These are phyloP conservation scores for Theobroma cacao DNA, from an alignment of 345 rosid species.

Conservation along the genomic window DNA sequence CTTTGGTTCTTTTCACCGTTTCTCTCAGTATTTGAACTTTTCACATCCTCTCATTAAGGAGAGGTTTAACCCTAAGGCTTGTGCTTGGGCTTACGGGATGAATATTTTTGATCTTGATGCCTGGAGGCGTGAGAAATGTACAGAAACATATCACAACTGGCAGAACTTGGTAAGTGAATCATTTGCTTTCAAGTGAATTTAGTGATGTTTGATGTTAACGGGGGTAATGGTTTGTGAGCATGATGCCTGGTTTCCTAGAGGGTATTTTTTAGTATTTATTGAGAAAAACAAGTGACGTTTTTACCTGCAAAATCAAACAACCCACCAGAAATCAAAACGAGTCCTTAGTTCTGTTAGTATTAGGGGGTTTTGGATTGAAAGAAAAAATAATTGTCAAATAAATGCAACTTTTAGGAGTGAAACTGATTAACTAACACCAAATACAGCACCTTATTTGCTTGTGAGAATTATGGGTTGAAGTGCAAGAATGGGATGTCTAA, in stretches of 20 bases:
- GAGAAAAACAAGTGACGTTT: neutral
- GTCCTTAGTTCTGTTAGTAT: neutral
- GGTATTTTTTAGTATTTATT: neutral
- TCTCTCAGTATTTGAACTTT: constrained; percentile 70
- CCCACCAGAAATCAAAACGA: neutral
- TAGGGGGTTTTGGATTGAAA: neutral
- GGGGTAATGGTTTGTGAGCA: neutral
- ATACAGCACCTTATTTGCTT: neutral
- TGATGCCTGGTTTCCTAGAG: neutral
- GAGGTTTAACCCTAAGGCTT: constrained; percentile 67
- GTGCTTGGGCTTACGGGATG: constrained; percentile 97
- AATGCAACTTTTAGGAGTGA: neutral
- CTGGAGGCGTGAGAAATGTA: constrained; percentile 73
- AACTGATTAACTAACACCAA: neutral
- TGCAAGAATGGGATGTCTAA: neutral
- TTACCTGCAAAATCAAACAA: neutral
- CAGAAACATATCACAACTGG: constrained; percentile 60
- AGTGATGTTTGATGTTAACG: neutral
- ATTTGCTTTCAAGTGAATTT: neutral
- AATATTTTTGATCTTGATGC: constrained; percentile 87
- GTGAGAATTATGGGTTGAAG: neutral
- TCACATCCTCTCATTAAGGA: constrained; percentile 70
- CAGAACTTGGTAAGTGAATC: constrained; percentile 52
- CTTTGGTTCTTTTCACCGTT: constrained; percentile 88
- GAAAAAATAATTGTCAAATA: neutral